Percentiles rank a stretch among this genome's conserved stretches.
These are phyloP conservation scores for Aquilaria yunnanensis DNA, from an alignment of 345 rosid species.

Conservation along the genomic window DNA sequence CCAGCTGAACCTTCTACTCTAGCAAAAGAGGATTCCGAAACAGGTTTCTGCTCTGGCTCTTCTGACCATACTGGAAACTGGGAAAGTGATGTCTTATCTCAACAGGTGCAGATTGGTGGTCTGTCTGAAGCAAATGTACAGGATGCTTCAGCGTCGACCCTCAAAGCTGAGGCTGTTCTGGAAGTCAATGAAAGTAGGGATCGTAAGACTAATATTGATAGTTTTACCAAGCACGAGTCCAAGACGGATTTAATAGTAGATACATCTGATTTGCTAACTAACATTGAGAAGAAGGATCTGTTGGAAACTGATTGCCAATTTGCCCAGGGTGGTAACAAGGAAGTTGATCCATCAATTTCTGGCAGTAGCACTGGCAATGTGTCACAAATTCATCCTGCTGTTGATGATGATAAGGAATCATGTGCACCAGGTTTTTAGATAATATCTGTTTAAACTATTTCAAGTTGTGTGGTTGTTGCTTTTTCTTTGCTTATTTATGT, in stretches of 20 bases:
- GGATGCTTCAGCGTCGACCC: conserved; percentile 11
- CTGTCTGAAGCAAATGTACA: conserved; percentile 14
- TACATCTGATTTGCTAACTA: conserved; percentile 10
- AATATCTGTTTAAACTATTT: not conserved
- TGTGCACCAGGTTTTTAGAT: conserved; percentile 29
- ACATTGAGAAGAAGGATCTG: conserved; percentile 17
- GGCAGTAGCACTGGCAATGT: conserved; percentile 22
- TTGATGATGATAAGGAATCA: conserved; percentile 23
- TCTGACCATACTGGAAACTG: conserved; percentile 16
- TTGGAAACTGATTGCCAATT: conserved; percentile 17
- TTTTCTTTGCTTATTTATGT: not conserved
- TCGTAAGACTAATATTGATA: conserved; percentile 13
- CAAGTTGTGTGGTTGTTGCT: no score
- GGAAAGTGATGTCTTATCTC: conserved; percentile 19
- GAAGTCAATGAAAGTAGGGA: conserved; percentile 22
- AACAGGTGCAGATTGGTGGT: conserved; percentile 17
- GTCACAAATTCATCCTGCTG: conserved; percentile 27
- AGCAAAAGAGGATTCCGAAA: conserved; percentile 25
- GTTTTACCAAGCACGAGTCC: conserved; percentile 13
- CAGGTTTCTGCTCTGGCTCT: conserved; percentile 11
- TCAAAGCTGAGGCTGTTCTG: conserved; percentile 12
- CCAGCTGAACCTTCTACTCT: conserved; percentile 25
- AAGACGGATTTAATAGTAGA: conserved; percentile 18
- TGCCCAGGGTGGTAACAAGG: conserved; percentile 20
- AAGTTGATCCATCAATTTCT: conserved; percentile 16